Evolutionary conservation across 768 basidiomycete genomes (phyloP), one percentile per base, ranked within the genome.

Genomic region (Lactarius sanguifluus): DNA sequence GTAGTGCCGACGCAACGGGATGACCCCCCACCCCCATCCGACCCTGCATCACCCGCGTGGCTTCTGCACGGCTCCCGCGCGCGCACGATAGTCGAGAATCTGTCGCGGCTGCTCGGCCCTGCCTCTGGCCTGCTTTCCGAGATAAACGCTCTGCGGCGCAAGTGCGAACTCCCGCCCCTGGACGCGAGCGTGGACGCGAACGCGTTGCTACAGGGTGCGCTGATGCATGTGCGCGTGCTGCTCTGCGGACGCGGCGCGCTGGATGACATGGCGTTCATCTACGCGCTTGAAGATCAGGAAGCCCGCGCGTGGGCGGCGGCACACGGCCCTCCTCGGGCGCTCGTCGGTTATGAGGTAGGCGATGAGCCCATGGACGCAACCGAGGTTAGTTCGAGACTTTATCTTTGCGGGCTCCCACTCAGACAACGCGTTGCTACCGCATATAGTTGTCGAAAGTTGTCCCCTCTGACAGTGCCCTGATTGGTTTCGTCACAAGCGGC

Each of bases 401-500:
- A n/a, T n/a, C 36, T n/a, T 15, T 28, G 1, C 23, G 23, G 41
- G 34, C 71, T 50, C 52, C 23, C 40, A 45, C 20, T 58, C 59
- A 68, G 30, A 70, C 16, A 52, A 58, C 28, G 30, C 61, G 54
- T 40, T 64, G 41, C 59, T 64, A 54, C 43, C 52, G 8, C 34
- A 25, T 23, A 16, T 65, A 89, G 87, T 72, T 86, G 4, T 81
- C 81, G 15, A 78, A 81, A 65, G 68, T 75, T 7, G 74, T 77
- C 8, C 80, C 86, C 6, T 71, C 78, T 1, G 73, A 80, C 57
- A 74, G 78, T 3, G 73, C 77, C 3, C 81, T 91, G 30, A 85
- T 96, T 61, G 96, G 96, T 0, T 92, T 91, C 72, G 81, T 94
- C 23, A 93, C 94, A 0, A 88, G 91, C 2, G 96, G 95, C 0